Evolutionary conservation across 2,329 filamentous ascomycete species (phyloP), one percentile per base, ranked within the genome.

Genomic region (Microsporum ferrugineum): DNA sequence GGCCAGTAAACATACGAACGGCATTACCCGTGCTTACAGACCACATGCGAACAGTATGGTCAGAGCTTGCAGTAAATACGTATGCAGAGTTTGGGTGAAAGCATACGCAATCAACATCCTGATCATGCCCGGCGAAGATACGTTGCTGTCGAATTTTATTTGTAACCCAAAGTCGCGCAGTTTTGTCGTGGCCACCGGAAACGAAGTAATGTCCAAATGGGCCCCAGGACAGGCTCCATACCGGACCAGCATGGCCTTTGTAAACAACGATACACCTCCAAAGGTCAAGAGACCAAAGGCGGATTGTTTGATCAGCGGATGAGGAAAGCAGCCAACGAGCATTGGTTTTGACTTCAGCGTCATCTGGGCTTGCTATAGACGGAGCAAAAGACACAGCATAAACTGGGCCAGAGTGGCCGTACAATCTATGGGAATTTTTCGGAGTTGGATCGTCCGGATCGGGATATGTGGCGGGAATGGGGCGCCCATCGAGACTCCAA

Each of bases 31-130:
- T 92, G 8, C 85, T 82, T n/a, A 96, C 84, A 7, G 91, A 87
- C 94, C 94, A 99, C 92, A 99, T 97, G 34, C 94, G 87, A 38
- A 97, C 89, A 0, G 91, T 94, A 73, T 92, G 92, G 74, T 99
- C 91, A 66, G 88, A 88, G 10, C 90, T 95, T 2, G 88, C 91
- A 0, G 94, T 96, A 74, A 99, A 96, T 51, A 96, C 79, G 68
- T 97, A 99, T 4, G 88, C 84, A 17, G 89, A 90, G 71, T 99
- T 99, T 0, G 92, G 90, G 69, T 99, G 94, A 85, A 94, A 99
- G 12, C 88, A 81, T n/a, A 96, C 81, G 49, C 86, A 85, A 58
- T 95, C 95, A n/a, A 96, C 89, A 66, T 90, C 87, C 23, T 91
- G 89, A 67, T 97, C 91, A 70, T 99, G 94, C 0, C 94, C 94